Evolutionary conservation across 208 protist species (phyloP).

Genomic region (Naegleria lovaniensis): DNA sequence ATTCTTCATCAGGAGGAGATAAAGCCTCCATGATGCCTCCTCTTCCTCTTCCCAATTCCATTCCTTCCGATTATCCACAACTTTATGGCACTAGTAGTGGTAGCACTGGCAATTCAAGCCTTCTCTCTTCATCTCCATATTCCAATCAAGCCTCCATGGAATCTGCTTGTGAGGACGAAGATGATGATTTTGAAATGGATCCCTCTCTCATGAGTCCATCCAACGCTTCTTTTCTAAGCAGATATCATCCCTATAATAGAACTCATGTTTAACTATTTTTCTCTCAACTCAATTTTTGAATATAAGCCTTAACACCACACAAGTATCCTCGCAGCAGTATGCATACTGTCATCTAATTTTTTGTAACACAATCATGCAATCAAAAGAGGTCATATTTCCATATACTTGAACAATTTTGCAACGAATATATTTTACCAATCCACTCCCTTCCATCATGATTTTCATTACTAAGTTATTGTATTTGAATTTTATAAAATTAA

Average conservation of each 20-base stretch:
- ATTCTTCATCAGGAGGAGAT: not conserved
- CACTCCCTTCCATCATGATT: no score
- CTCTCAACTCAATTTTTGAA: no score
- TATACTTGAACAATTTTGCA: no score
- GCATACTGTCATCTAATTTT: no score
- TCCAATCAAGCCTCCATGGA: no score
- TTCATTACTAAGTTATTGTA: no score
- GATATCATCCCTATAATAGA: not conserved
- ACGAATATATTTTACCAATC: no score
- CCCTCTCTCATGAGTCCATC: not conserved
- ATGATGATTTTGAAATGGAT: not conserved
- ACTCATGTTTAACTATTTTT: not conserved
- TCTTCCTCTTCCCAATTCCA: not conserved
- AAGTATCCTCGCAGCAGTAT: no score
- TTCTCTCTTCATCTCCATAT: not conserved
- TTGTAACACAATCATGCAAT: no score
- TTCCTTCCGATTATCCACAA: not conserved
- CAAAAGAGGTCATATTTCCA: no score
- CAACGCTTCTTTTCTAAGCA: not conserved
- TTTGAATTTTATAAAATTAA: no score
- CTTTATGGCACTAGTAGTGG: not conserved
- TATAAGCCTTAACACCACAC: no score
- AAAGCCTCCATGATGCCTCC: not conserved
- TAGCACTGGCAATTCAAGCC: not conserved
- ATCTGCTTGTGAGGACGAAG: not conserved